Base-by-base conservation (phyloP, 2,329 filamentous ascomycete genomes). In the Didymella exigua region DNA sequence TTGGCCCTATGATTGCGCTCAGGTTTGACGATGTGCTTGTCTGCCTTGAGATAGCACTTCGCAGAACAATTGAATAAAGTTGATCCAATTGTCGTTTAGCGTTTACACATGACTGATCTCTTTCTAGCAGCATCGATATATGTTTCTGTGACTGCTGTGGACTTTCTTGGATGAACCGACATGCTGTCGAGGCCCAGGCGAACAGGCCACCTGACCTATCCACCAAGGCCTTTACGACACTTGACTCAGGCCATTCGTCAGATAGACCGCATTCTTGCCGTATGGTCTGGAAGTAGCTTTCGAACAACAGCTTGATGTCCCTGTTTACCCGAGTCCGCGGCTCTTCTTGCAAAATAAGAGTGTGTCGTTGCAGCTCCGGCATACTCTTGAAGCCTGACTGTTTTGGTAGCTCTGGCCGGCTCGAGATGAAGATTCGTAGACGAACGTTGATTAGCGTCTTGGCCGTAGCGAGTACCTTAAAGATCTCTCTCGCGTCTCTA, bases 381-480 rank as follows among this genome's bases (percentile, higher is more conserved):
- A 27, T 10, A 5, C 10, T 5, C 10, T 5, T 5, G 10, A 27
- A 27, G 26, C 26, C 10, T 10, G 26, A 27, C 5, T 27, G 26
- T 27, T 5, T 27, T 27, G 26, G 26, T 10, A 27, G 10, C 10
- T 5, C 26, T 5, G 26, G 26, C 5, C 26, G 26, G 10, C 26
- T 27, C 26, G 26, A 27, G 5, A 27, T 5, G 5, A 27, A 27
- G 26, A 27, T 27, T 27, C 26, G 26, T 10, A 27, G 5, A 27
- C 26, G 10, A 10, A 27, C 10, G 5, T 10, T 10, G 10, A 10
- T 5, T 27, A 10, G 26, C 10, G 26, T 5, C 10, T 10, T 5
- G 5, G 10, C 26, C 26, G 26, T 27, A 44, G 54, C 33, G 38
- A 65, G 51, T 1, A 62, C 56, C 41, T 59, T 51, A n/a, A 63